These are phyloP conservation scores for Prototheca cutis DNA, from an alignment of 163 green algal genomes.

Conservation along the genomic window DNA sequence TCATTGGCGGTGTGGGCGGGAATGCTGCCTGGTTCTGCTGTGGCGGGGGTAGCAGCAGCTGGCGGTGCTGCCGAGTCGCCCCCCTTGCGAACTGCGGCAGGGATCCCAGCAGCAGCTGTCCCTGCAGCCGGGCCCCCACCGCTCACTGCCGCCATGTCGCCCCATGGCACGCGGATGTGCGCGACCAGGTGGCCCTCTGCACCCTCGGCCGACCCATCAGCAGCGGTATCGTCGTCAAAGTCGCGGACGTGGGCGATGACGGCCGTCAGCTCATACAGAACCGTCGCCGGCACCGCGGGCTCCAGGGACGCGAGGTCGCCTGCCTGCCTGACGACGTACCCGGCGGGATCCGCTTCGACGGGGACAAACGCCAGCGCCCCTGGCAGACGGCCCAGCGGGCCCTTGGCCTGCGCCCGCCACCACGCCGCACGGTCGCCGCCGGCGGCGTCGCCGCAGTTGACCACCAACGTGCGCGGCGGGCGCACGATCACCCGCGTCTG, in stretches of 20 bases:
- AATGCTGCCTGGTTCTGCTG: too few species aligned
- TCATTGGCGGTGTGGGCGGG: too few species aligned
- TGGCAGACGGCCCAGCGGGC: slow-evolving; percentile 33
- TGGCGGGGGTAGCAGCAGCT: too few species aligned
- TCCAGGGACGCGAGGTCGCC: not conserved
- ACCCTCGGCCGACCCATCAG: slow-evolving; percentile 11
- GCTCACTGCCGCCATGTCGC: too few species aligned
- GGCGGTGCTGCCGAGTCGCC: too few species aligned
- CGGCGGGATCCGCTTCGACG: not conserved
- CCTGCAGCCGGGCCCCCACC: too few species aligned
- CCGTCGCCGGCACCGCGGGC: not conserved
- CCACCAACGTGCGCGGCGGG: slow-evolving; percentile 37
- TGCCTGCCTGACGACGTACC: not conserved
- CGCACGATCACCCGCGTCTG: slow-evolving; percentile 29
- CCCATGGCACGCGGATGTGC: too few species aligned
- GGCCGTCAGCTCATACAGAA: slow-evolving; percentile 58
- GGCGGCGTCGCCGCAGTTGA: slow-evolving; percentile 34
- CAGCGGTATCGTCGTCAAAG: too few species aligned
- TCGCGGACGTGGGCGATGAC: slow-evolving; percentile 55
- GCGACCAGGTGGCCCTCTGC: slow-evolving; percentile 58
- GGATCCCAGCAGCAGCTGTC: too few species aligned
- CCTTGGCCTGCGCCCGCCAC: too few species aligned
- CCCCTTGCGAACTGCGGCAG: too few species aligned
- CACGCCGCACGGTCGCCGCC: too few species aligned
- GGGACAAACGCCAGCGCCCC: slow-evolving; percentile 13